Percentiles rank a stretch among this genome's conserved stretches.
phyloP scores from a whole-genome alignment of 208 protist species.

The Wallacemonas collosoma region DNA sequence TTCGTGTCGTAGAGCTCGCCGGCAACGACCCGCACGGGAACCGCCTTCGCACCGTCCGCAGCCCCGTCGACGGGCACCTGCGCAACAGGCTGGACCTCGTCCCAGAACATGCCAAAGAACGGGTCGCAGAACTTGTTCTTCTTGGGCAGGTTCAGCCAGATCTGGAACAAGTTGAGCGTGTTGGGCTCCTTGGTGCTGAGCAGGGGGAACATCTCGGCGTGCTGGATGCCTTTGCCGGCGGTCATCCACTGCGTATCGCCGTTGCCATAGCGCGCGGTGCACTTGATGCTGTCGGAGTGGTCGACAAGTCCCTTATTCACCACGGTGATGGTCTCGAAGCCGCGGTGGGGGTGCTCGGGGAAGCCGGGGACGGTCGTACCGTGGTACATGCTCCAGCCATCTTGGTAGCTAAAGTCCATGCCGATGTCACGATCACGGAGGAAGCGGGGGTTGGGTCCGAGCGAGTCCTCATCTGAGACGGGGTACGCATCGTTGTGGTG shows the following conservation, averaged over 20 bases:
- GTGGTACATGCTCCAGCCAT: constrained; percentile 79
- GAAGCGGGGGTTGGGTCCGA: constrained; percentile 33
- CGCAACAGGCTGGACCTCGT: constrained; percentile 38
- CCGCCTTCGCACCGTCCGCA: constrained; percentile 4
- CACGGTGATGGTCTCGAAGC: constrained; percentile 91
- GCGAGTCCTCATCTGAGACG: constrained; percentile 23
- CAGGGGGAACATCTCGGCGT: constrained; percentile 77
- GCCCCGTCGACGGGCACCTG: constrained; percentile 19
- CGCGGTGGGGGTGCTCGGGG: constrained; percentile 85
- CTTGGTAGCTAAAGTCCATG: constrained; percentile 59
- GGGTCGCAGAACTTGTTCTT: constrained; percentile 79
- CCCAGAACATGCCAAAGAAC: constrained; percentile 68
- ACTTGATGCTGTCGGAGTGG: constrained; percentile 78
- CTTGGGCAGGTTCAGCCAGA: constrained; percentile 92
- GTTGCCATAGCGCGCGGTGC: constrained; percentile 62
- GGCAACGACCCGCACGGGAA: constrained; percentile 28
- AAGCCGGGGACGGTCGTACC: constrained; percentile 69
- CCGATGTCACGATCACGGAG: constrained; percentile 51
- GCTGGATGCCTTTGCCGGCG: constrained; percentile 87
- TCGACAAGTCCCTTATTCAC: constrained; percentile 73
- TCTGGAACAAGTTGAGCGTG: constrained; percentile 56
- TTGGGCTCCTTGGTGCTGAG: constrained; percentile 38
- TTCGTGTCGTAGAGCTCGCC: constrained; percentile 38
- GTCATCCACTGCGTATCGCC: constrained; percentile 94
- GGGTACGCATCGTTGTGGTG: constrained; percentile 65